These are phyloP conservation scores for Skeletonema costatum DNA, from an alignment of 108 stramenopile genomes.

Conservation along the genomic window DNA sequence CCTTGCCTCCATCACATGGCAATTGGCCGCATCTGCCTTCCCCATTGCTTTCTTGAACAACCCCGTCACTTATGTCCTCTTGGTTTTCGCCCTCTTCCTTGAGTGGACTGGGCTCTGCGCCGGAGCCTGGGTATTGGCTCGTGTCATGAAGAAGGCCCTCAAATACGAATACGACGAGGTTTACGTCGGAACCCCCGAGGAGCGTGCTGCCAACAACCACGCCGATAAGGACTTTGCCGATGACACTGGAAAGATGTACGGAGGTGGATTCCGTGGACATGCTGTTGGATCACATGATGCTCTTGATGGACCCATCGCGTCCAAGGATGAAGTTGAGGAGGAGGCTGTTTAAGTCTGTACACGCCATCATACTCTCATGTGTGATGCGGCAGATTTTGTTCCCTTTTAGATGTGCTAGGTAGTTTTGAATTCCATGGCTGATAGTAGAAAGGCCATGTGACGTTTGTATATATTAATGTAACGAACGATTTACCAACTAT, in stretches of 20 bases:
- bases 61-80: too few species aligned
- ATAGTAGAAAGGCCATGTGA: not conserved
- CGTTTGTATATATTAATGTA: not conserved
- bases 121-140: too few species aligned
- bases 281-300: slow-evolving; percentile 34
- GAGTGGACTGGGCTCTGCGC: too few species aligned
- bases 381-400: not conserved
- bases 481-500: too few species aligned
- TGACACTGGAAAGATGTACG: slow-evolving; percentile 16
- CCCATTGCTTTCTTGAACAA: too few species aligned
- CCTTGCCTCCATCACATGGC: slow-evolving; percentile 79
- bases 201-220: too few species aligned
- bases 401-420: not conserved
- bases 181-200: too few species aligned
- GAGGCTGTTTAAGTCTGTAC: not conserved
- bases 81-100: too few species aligned
- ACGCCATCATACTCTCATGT: not conserved
- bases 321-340: slow-evolving; percentile 23
- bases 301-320: slow-evolving; percentile 29
- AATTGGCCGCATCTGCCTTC: not conserved
- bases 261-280: slow-evolving; percentile 39
- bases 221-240: too few species aligned
- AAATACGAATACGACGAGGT: too few species aligned
- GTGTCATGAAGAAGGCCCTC: too few species aligned
- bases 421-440: not conserved